Evolutionary conservation across 176 grass and related monocot genomes (phyloP), one percentile per base, ranked within the genome.

Genomic region (Musa schizocarpa): DNA sequence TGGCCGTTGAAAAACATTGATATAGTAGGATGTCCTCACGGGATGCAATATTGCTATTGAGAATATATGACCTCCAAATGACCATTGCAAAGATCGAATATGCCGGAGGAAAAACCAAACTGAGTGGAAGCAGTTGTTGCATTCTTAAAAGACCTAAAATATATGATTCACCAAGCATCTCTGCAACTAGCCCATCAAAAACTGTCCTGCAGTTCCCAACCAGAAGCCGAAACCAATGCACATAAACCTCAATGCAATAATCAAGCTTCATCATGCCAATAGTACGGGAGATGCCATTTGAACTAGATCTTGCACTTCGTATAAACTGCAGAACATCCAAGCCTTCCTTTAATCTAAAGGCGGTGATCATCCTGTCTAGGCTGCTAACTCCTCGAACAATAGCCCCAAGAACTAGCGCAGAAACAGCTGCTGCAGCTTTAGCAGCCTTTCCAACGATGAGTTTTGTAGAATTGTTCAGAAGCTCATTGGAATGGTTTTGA

Each of bases 61-160:
- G 80, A 68, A 91, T 92, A 92, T 89, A 88, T 11, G 82, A 83
- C 55, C 79, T 94, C 96, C 96, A 99, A 82, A 91, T 88, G 49
- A 92, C 86, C 85, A 95, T 88, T 75, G 88, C 96, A 82, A 99
- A 99, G 75, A 99, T 85, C 48, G 96, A 91, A 81, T 99, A 99
- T 25, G 91, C 78, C 74, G 91, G 82, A 87, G 91, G 84, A 69
- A 99, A 80, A 59, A 92, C 74, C 67, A 88, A 81, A 79, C 53
- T 90, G 52, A 99, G 70, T 74, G 91, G 86, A 82, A 99, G 86
- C 65, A 81, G 78, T 52, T 82, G 86, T 77, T 99, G 96, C 84
- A 99, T 92, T 52, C 96, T 94, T 59, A 79, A 94, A n/a, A 99
- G 82, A 84, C 91, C 88, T 74, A 99, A 76, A 62, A 92, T 68